phyloP scores from a whole-genome alignment of 2,329 filamentous ascomycete species.

The Penicillium sp. region DNA sequence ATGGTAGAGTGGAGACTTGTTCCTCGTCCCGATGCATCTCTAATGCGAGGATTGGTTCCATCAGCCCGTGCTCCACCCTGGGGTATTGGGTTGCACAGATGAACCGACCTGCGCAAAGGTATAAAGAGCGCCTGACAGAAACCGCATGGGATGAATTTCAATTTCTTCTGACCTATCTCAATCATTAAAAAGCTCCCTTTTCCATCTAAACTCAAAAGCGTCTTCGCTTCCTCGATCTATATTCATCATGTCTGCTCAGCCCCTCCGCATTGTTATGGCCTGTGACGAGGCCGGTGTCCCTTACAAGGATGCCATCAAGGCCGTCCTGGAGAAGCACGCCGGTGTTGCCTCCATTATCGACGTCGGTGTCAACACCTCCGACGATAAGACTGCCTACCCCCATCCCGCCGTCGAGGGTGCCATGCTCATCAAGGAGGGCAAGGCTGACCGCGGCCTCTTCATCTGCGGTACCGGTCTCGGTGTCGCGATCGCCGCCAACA shows the following conservation, averaged over 20 bases:
- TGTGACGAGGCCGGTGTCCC: constrained; percentile 70
- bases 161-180: not conserved
- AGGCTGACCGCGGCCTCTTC: constrained; percentile 70
- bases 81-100: constrained; percentile 9
- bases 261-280: constrained; percentile 62
- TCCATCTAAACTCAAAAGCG: constrained; percentile 17
- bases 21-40: not conserved
- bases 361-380: constrained; percentile 65
- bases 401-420: constrained; percentile 74
- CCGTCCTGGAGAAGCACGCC: constrained; percentile 65
- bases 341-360: constrained; percentile 69
- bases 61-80: constrained; percentile 15
- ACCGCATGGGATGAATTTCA: not conserved
- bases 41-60: constrained; percentile 10
- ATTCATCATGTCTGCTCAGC: constrained; percentile 33
- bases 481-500: constrained; percentile 87
- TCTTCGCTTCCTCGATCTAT: not conserved
- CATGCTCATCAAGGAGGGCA: constrained; percentile 48
- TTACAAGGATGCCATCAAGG: constrained; percentile 78
- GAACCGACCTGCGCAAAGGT: not conserved
- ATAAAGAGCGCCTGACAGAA: constrained; percentile 6
- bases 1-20: constrained; percentile 6
- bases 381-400: constrained; percentile 79
- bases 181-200: not conserved
- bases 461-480: constrained; percentile 87